Evolutionary conservation across 192 early-diverging fungal species (phyloP), one percentile per base, ranked within the genome.

Genomic region (Coemansia sp.): DNA sequence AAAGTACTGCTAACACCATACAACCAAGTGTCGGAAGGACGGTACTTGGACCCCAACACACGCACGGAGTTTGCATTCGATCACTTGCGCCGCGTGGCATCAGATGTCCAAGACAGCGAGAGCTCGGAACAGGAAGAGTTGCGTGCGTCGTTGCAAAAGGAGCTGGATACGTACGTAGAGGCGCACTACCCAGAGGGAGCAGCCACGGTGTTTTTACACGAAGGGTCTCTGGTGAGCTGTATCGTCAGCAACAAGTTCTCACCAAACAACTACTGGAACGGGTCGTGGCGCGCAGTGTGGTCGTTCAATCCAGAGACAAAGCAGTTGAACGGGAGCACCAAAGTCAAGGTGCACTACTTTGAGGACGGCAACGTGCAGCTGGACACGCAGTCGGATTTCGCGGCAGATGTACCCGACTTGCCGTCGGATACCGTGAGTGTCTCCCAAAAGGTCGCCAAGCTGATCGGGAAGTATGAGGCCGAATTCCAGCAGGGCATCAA

Each of bases 311-410:
- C 84, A n/a, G 82, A 74, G 16, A 71, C 84, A 0, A 73, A 67
- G 34, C 81, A 87, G 43, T 60, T 96, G 15, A 89, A 85, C 52
- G 95, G 95, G 2, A 80, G 72, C 16, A 68, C 91, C 28, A 87
- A 88, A 67, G 90, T 93, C 23, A 83, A 89, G 45, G 94, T 99
- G 18, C 97, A 99, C 68, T 99, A 99, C 75, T 99, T 95, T 77
- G 97, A 99, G 84, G 95, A 99, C 67, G 97, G 97, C 16, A 99
- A 99, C 65, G 95, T 99, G 40, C 97, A 99, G 78, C 74, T 98
- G 43, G 90, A 94, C 58, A 84, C 91, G 23, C 80, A 85, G 23
- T 92, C 93, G 64, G 89, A 92, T 7, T 72, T 90, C 39, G 55
- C 74, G 0, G 64, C 63, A 7, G 75, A 77, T 39, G 60, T 84